Percentiles rank a stretch among this genome's conserved stretches.
These are phyloP conservation scores for Tetraselmis chui DNA, from an alignment of 139 green algal species.

Conservation along the genomic window DNA sequence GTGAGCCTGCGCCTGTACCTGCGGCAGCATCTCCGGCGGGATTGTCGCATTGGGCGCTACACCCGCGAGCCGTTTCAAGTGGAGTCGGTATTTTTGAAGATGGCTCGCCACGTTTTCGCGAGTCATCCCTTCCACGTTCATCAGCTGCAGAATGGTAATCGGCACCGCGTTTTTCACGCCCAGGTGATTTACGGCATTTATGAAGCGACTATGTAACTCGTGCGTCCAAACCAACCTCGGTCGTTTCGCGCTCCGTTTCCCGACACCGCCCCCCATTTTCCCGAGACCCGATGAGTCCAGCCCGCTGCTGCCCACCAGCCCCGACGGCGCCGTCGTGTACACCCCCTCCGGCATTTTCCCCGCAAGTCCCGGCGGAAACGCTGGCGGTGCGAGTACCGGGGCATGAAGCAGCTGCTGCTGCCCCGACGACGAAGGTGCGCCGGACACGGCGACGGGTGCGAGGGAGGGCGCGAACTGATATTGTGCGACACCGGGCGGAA, in stretches of 20 bases:
- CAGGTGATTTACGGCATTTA: slow-evolving; percentile 26
- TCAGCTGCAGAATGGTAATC: slow-evolving; percentile 87
- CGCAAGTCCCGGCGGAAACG: too few species aligned
- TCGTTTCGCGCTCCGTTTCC: not conserved
- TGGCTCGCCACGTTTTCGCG: slow-evolving; percentile 91
- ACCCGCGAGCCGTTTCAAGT: slow-evolving; percentile 47
- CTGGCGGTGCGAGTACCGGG: not conserved
- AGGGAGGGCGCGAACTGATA: not conserved
- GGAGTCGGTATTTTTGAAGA: slow-evolving; percentile 87
- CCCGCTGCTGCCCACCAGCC: not conserved
- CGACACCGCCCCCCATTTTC: not conserved
- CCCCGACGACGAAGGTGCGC: not conserved
- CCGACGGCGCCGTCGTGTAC: not conserved
- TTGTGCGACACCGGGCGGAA: not conserved
- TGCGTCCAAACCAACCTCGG: not conserved
- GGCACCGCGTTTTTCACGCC: slow-evolving; percentile 67
- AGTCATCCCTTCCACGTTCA: slow-evolving; percentile 87
- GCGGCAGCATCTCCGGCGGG: not conserved
- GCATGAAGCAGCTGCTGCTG: not conserved
- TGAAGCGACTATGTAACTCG: not conserved
- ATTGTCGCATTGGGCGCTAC: not conserved
- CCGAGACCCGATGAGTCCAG: not conserved
- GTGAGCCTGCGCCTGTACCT: not conserved
- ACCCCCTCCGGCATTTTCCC: not conserved
- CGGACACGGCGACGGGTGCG: not conserved